phyloP scores from a whole-genome alignment of 116 monocot genomes.

The Phalaenopsis hybrid region DNA sequence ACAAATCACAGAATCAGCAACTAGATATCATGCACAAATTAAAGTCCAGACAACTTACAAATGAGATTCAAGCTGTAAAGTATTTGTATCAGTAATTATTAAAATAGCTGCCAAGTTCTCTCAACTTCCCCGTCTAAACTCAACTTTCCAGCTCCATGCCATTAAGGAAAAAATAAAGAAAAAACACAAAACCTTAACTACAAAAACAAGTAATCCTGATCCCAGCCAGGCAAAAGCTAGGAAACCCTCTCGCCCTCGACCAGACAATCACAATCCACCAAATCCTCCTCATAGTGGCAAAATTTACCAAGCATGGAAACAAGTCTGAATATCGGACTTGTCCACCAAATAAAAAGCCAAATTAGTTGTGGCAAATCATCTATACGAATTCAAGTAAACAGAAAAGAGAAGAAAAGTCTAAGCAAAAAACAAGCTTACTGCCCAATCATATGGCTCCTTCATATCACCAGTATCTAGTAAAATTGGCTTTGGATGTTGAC shows the following conservation, averaged over 20 bases:
- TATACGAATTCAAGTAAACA: not conserved
- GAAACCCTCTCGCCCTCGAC: not conserved
- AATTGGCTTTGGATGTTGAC: constrained; percentile 92
- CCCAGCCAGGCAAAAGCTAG: not conserved
- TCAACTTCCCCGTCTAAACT: not conserved
- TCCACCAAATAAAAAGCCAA: not conserved
- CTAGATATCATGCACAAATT: too few relatives aligned
- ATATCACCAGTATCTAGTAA: constrained; percentile 97
- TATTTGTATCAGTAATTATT: not conserved
- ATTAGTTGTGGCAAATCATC: not conserved
- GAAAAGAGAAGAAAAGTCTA: not conserved
- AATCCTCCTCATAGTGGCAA: not conserved
- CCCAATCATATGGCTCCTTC: constrained; percentile 90
- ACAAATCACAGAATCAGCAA: too few relatives aligned
- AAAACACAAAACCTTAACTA: not conserved
- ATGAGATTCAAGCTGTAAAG: too few relatives aligned
- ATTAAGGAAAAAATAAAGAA: not conserved
- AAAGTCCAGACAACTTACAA: too few relatives aligned
- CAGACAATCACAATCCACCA: not conserved
- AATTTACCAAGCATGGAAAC: not conserved
- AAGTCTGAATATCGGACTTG: not conserved
- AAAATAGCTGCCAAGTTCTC: not conserved
- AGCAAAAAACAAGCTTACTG: constrained; percentile 47
- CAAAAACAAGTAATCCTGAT: not conserved
- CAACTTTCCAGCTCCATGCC: not conserved